Base-by-base conservation (phyloP, 331 rosid genomes). In the Malus hybrid region DNA sequence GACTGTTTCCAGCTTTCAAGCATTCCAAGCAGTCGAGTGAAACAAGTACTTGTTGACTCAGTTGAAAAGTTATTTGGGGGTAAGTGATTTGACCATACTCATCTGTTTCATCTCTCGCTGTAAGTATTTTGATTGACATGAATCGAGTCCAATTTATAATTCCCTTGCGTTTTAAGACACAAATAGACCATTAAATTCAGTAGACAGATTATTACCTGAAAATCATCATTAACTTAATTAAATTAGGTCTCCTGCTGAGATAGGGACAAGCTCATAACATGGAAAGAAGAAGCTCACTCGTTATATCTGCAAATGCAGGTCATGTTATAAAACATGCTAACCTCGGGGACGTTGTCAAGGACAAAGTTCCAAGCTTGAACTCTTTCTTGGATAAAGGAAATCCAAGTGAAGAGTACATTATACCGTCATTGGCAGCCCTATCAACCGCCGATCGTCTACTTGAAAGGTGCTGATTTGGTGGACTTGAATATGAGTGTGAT, bases 381-480 rank as follows among this genome's bases (percentile, higher is more conserved):
- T 81, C 81, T 73, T 94, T 92, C 80, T 33, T 88, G 67, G 77
- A 26, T 68, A 32, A 80, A 77, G 90, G 75, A 66, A 83, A 72
- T 24, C 71, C 83, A 64, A 83, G 81, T 74, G 84, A 82, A 82
- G 84, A 72, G 63, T 87, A 78, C 65, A 82, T 82, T 74, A 84
- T 94, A 82, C 92, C 93, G 46, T 91, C 97, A 56, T 85, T 91
- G 77, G 92, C 95, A 65, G 97, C 98, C 32, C 88, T 93, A 78
- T 22, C 24, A 22, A 22, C 24, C 24, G 24, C 24, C 24, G 24
- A 22, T 89, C 97, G 3, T 28, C 29, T 28, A 1, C 29, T 28
- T 2, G 29, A 2, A 28, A 77, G 55, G 9, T 60, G 28, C 28
- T 66, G 72, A 68, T 6, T 58, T 13, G 24, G 24, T 22, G 24